Evolutionary conservation across 176 grass and related monocot species (phyloP), one percentile per base, ranked within the genome.

Genomic region (Triticum turgidum): DNA sequence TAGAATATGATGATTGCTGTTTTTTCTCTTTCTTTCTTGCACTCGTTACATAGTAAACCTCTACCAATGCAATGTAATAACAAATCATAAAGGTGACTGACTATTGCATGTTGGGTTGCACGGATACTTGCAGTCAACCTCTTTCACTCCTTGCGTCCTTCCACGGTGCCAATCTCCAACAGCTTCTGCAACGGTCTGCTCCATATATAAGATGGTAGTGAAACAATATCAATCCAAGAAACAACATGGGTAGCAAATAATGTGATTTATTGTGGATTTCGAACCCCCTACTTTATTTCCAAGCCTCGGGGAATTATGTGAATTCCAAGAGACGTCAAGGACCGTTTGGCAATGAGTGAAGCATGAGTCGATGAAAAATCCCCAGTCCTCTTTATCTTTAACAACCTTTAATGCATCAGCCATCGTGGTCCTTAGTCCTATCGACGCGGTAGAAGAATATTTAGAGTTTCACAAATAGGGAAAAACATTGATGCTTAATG

Each of bases 351-450:
- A 94, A 69, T 92, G 91, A 15, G 44, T 69, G 38, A 90, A 97
- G 79, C 94, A 97, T 22, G 86, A 97, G 84, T 94, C 85, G 10
- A 94, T 79, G 76, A 94, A 97, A 17, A 92, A 1, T 1, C 94
- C 92, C 82, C 68, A 80, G 29, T 84, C 33, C n/a, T 54, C 86
- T 6, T 86, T 91, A 20, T 83, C 21, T 70, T 62, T 11, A 67
- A 71, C 54, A 69, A 44, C 85, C 67, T 58, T 86, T 29, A 93
- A 41, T 62, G 80, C 79, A 78, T 83, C 71, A 29, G 91, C 61
- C 58, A 91, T 77, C 6, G 69, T 82, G 24, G 49, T 52, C 76
- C 76, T 91, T 74, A 93, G 89, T 73, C 69, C 87, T 93, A 32
- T 24, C 54, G 9, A 86, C 1, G 3, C 21, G 13, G 14, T 61